phyloP scores from a whole-genome alignment of 441 rosid species.

The Mallotus japonicus region DNA sequence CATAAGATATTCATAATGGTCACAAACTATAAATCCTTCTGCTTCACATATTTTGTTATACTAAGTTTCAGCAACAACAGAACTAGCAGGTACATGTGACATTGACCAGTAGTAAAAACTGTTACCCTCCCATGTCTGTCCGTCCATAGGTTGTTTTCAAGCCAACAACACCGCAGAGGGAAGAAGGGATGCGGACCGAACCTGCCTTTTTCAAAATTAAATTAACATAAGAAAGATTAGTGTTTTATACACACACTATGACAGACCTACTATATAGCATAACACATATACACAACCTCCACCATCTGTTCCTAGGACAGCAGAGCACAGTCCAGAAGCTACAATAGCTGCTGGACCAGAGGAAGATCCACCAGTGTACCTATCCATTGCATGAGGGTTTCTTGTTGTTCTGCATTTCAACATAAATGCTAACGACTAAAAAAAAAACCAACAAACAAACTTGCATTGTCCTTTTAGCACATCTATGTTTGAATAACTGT shows the following conservation, averaged over 20 bases:
- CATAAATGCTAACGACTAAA: no score
- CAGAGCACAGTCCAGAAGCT: no score
- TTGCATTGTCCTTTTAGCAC: no score
- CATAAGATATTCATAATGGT: background rate
- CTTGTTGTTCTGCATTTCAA: no score
- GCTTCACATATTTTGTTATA: background rate
- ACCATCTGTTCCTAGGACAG: no score
- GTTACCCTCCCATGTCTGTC: slow-evolving; percentile 71
- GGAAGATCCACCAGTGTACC: no score
- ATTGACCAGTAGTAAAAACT: background rate
- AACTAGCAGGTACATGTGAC: no score
- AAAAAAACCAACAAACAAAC: background rate
- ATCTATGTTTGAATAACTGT: slow-evolving; percentile 3
- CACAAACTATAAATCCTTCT: background rate
- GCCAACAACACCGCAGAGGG: slow-evolving; percentile 86
- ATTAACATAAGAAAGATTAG: slow-evolving; percentile 21
- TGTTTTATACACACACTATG: background rate
- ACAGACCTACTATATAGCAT: no score
- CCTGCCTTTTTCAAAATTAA: slow-evolving; percentile 46
- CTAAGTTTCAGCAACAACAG: background rate
- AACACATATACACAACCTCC: no score
- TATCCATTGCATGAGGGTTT: no score
- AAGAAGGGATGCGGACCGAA: slow-evolving; percentile 76
- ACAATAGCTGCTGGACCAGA: no score
- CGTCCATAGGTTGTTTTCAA: slow-evolving; percentile 85